phyloP scores from a whole-genome alignment of 208 protist genomes.

The Leishmania martiniquensis region DNA sequence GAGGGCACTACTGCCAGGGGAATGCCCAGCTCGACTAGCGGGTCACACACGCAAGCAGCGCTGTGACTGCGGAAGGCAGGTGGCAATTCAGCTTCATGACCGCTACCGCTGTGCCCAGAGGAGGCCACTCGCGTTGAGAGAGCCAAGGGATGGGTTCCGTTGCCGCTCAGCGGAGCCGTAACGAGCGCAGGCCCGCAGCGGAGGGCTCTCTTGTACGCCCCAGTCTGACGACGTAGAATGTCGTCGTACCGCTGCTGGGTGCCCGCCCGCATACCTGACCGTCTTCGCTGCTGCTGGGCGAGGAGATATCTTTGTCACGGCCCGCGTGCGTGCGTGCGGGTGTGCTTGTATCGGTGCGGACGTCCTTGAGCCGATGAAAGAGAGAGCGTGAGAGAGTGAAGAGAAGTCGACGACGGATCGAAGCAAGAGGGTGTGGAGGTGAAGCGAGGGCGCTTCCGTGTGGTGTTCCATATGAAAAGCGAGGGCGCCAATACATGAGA shows the following conservation, averaged over 20 bases:
- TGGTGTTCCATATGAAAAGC: not conserved
- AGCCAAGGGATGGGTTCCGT: not conserved
- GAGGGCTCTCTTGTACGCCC: slow-evolving; percentile 1
- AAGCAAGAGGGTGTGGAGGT: not conserved
- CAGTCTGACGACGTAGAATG: slow-evolving; percentile 35
- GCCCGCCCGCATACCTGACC: slow-evolving; percentile 26
- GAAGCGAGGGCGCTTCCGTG: not conserved
- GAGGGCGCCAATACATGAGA: not conserved
- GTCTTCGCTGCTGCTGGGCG: no score
- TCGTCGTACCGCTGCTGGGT: slow-evolving; percentile 35
- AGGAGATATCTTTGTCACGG: no score
- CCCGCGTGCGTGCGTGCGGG: not conserved
- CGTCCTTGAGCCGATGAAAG: not conserved
- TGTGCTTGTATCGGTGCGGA: not conserved
- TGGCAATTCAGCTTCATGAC: not conserved
- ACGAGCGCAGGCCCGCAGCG: not conserved
- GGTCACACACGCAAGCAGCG: slow-evolving; percentile 41
- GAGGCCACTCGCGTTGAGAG: not conserved
- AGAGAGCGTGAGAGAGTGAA: not conserved
- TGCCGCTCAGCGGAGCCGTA: not conserved
- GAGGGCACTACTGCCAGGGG: slow-evolving; percentile 35
- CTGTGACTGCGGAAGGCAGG: no score
- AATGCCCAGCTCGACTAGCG: slow-evolving; percentile 51
- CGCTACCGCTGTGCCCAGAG: not conserved
- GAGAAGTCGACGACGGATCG: not conserved